These are phyloP conservation scores for Globisporangium recalcitrans DNA, from an alignment of 352 stramenopile genomes.

Conservation along the genomic window DNA sequence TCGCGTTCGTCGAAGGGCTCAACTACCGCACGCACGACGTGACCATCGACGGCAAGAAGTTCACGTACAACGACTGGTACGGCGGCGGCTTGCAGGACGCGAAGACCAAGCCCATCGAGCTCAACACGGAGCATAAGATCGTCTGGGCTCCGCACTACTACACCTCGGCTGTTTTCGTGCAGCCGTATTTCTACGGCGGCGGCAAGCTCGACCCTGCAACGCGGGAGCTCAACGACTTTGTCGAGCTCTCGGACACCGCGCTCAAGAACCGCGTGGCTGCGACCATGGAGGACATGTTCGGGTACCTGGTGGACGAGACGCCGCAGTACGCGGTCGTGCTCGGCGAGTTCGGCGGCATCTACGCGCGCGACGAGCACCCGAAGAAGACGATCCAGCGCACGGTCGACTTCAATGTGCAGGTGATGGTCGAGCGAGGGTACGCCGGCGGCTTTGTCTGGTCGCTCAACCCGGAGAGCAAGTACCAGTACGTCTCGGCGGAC, in stretches of 20 bases:
- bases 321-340: slow-evolving; percentile 22
- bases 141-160: slow-evolving; percentile 39
- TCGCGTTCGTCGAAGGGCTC: slow-evolving; percentile 34
- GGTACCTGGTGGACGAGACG: slow-evolving; percentile 21
- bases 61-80: slow-evolving; percentile 34
- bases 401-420: slow-evolving; percentile 44
- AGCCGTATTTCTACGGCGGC: slow-evolving; percentile 29
- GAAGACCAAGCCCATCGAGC: slow-evolving; percentile 13
- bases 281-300: slow-evolving; percentile 42
- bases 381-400: slow-evolving; percentile 41
- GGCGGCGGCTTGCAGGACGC: slow-evolving; percentile 31
- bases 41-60: slow-evolving; percentile 23
- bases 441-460: slow-evolving; percentile 57
- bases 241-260: slow-evolving; percentile 25
- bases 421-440: slow-evolving; percentile 36
- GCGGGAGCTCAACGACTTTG: slow-evolving; percentile 16
- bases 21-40: slow-evolving; percentile 24
- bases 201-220: slow-evolving; percentile 12
- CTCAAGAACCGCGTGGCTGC: slow-evolving; percentile 17
- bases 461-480: slow-evolving; percentile 54
- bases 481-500: slow-evolving; percentile 48
- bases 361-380: slow-evolving; percentile 43
- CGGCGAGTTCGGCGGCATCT: slow-evolving; percentile 54
- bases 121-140: slow-evolving; percentile 20
- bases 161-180: slow-evolving; percentile 25